Conservation (phyloP, 176 grass and related monocot genomes). For the Urochloa ruziziensis region DNA sequence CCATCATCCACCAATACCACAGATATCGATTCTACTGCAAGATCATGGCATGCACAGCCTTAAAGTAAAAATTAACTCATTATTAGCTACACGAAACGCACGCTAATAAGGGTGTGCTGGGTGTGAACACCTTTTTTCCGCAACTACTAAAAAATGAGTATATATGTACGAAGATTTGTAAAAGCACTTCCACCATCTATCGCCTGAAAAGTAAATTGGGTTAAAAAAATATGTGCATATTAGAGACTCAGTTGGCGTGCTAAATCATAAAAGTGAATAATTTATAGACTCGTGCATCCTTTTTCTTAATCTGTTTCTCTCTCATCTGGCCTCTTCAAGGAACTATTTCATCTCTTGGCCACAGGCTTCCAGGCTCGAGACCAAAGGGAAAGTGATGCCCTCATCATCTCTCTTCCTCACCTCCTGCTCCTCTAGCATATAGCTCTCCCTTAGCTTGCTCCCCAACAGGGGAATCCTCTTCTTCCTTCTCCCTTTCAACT, state of each 20-base stretch:
- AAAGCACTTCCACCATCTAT: not conserved
- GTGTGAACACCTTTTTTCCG: not conserved
- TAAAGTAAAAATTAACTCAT: not conserved
- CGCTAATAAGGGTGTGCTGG: not conserved
- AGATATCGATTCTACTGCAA: conserved; percentile 27
- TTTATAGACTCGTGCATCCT: not conserved
- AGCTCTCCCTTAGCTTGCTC: not conserved
- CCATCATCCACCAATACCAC: not conserved
- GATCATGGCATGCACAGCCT: not conserved
- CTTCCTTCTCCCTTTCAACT: conserved; percentile 1
- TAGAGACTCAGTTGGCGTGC: not conserved
- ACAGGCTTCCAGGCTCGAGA: conserved; percentile 25
- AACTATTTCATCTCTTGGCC: conserved; percentile 42
- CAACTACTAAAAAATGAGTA: not conserved
- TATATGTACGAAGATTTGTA: not conserved
- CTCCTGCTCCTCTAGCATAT: conserved; percentile 1
- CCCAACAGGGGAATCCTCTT: conserved; percentile 13
- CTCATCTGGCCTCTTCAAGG: conserved; percentile 17
- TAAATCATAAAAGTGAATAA: not conserved
- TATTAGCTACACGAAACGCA: not conserved
- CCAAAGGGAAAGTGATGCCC: conserved; percentile 39
- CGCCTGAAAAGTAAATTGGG: not conserved
- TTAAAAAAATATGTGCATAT: not conserved
- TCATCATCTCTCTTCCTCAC: conserved; percentile 27
- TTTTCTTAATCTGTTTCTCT: conserved; percentile 26